Conservation (phyloP, 2,329 filamentous ascomycete species). For the Fusarium scirpi region DNA sequence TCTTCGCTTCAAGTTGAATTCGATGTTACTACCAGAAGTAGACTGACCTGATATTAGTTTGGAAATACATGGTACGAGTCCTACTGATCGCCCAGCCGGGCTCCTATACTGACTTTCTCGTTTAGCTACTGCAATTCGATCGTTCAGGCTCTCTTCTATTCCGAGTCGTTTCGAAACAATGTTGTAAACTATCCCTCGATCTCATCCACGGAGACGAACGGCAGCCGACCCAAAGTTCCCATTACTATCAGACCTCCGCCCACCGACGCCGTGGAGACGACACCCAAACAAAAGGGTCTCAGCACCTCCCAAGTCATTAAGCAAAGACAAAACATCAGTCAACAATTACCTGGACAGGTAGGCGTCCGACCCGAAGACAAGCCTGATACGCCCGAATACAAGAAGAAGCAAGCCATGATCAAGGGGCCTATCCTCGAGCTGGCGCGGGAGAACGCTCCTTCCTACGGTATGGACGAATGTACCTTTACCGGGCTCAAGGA, state of each 20-base stretch:
- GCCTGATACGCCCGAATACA: conserved; percentile 94
- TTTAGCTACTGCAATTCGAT: conserved; percentile 97
- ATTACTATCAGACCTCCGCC: conserved; percentile 70
- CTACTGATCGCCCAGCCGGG: conserved; percentile 8
- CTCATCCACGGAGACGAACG: conserved; percentile 77
- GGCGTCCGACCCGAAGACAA: conserved; percentile 85
- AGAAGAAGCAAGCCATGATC: conserved; percentile 94
- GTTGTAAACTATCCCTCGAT: conserved; percentile 89
- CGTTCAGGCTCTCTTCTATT: conserved; percentile 96
- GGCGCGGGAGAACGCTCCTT: conserved; percentile 79
- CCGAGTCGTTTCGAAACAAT: conserved; percentile 90
- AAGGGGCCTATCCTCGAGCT: conserved; percentile 89
- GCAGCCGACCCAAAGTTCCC: conserved; percentile 66
- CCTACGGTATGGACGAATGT: conserved; percentile 94
- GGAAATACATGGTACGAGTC: conserved; percentile 92
- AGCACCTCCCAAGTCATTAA: conserved; percentile 67
- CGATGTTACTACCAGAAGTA: conserved; percentile 1
- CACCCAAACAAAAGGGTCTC: conserved; percentile 63
- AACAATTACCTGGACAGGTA: conserved; percentile 65
- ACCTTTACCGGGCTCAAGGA: conserved; percentile 96
- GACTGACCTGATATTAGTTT: conserved; percentile 72
- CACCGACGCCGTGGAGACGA: conserved; percentile 56
- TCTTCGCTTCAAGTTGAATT: neutral
- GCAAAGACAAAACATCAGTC: conserved; percentile 67
- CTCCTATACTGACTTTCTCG: conserved; percentile 35